Base-by-base conservation (phyloP, 768 basidiomycete genomes). In the Dioszegia crocea region DNA sequence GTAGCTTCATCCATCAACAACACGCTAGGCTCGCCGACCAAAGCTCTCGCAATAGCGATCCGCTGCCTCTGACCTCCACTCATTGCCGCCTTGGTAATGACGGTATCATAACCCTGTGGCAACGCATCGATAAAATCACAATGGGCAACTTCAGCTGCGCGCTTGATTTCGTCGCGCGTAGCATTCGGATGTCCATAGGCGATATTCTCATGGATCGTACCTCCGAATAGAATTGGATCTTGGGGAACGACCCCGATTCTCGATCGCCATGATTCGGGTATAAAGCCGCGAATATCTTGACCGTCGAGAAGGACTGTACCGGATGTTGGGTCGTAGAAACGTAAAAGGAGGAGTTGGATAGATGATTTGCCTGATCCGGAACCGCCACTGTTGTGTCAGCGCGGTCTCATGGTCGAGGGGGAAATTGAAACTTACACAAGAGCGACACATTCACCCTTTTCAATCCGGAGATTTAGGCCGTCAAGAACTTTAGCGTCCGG, bases 321-420 rank as follows among this genome's bases (percentile, higher is more conserved):
- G 33, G 81, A 78, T 12, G 85, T 80, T 1, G 91, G 91, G 64
- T 92, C 90, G 71, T 93, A 93, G 78, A 89, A 93, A 56, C 90
- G 81, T 54, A 93, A 77, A 27, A 93, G 81, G n/a, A 97, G 81
- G 11, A 88, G 86, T 67, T 93, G 90, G 39, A 93, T 81, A 2
- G 90, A 92, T 4, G 89, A 91, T 79, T 97, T 97, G 54, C 93
- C 93, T 44, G 89, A 86, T 6, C 93, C 93, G 66, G 89, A 92
- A 75, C 85, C 85, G 10, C 93, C 93, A 14, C 90, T 92, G 62
- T 33, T 59, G 26, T 45, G 23, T 59, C 24, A 66, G 59, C 41
- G 33, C 52, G 5, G 45, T 19, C 38, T 3, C 17, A 26, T 17
- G 11, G 14, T 16, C 2, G n/a, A 9, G 17, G n/a, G 12, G n/a